Percentiles rank a stretch among this genome's conserved stretches.
These are phyloP conservation scores for Graphilbum fragrans DNA, from an alignment of 2,329 filamentous ascomycete genomes.

Conservation along the genomic window DNA sequence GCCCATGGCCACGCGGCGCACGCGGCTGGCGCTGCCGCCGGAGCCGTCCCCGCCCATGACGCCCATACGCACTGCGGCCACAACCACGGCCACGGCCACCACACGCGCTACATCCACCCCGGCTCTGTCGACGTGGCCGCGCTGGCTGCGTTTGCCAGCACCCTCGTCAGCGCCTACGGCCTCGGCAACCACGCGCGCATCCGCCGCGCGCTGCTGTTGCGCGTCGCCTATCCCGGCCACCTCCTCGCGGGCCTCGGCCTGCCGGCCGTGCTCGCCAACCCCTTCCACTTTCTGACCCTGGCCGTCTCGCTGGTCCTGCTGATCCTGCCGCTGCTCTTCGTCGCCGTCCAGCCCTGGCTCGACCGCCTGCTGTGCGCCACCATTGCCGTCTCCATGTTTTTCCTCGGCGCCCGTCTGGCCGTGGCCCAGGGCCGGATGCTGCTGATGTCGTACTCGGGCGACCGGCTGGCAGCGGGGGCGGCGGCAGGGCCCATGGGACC, in stretches of 20 bases:
- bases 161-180: constrained; percentile 73
- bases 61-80: background rate
- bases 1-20: constrained; percentile 44
- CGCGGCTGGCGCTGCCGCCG: constrained; percentile 44
- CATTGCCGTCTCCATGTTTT: constrained; percentile 81
- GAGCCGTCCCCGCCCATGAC: constrained; percentile 31
- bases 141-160: constrained; percentile 69
- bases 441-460: constrained; percentile 70
- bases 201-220: constrained; percentile 60
- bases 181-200: constrained; percentile 88
- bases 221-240: background rate
- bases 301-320: constrained; percentile 67
- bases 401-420: constrained; percentile 71
- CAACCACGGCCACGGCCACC: constrained; percentile 17
- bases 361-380: constrained; percentile 71
- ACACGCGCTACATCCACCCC: constrained; percentile 47
- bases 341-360: constrained; percentile 69
- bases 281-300: constrained; percentile 87
- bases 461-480: background rate
- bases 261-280: constrained; percentile 82
- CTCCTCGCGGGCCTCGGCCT: constrained; percentile 23
- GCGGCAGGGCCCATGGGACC: no score
- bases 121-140: constrained; percentile 75
- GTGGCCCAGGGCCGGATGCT: constrained; percentile 86
- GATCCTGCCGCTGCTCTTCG: constrained; percentile 68